phyloP scores from a whole-genome alignment of 306 rosid species.

The Begonia peltatifolia region DNA sequence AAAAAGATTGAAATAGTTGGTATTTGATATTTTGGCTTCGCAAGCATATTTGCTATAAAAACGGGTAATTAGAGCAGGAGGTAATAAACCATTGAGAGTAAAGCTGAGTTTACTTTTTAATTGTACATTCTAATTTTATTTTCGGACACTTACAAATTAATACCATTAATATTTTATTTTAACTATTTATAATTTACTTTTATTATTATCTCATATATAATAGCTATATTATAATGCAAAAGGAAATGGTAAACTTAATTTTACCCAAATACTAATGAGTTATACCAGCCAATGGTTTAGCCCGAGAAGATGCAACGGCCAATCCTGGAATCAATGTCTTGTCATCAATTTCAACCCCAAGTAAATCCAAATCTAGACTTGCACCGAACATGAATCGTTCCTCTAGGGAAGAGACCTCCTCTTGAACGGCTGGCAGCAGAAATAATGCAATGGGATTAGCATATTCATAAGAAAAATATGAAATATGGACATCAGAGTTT shows the following conservation, averaged over 20 bases:
- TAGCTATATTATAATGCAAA: no score
- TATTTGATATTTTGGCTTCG: no score
- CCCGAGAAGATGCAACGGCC: slow-evolving; percentile 78
- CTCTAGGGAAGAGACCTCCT: slow-evolving; percentile 50
- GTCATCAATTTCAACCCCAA: slow-evolving; percentile 81
- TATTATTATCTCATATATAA: no score
- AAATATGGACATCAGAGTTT: neutral
- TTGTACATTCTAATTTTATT: no score
- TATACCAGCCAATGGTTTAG: slow-evolving; percentile 70
- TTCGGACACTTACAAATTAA: no score
- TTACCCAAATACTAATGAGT: slow-evolving; percentile 2
- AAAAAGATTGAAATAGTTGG: neutral
- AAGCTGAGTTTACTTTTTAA: no score
- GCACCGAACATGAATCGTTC: slow-evolving; percentile 47
- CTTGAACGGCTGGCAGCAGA: slow-evolving; percentile 45
- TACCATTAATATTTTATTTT: no score
- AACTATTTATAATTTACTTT: no score
- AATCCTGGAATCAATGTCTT: slow-evolving; percentile 79
- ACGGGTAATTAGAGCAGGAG: no score
- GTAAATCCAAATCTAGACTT: slow-evolving; percentile 76
- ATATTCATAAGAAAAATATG: neutral
- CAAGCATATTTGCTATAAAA: no score
- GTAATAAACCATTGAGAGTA: no score
- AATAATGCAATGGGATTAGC: neutral
- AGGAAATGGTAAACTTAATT: neutral